phyloP scores from a whole-genome alignment of 768 basidiomycete genomes.

The Rhodotorula diobovata region DNA sequence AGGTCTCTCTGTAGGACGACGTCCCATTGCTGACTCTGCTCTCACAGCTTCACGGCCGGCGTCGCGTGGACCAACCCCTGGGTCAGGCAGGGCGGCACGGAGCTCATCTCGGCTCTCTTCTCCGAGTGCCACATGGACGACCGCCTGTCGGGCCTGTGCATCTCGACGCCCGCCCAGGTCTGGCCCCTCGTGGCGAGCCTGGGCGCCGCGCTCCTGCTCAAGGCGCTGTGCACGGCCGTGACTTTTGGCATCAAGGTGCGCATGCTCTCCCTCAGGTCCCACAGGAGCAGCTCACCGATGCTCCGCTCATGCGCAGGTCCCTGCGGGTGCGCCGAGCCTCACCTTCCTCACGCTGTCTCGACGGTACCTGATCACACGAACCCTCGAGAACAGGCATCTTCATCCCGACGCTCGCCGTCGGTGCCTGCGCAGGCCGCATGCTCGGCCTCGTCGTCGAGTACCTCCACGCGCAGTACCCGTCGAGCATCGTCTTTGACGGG shows the following conservation, averaged over 20 bases:
- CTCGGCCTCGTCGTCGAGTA: conserved; percentile 76
- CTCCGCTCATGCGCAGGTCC: background rate
- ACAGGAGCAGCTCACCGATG: too few species aligned
- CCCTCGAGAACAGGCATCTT: conserved; percentile 65
- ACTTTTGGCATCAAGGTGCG: conserved; percentile 52
- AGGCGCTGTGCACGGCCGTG: conserved; percentile 71
- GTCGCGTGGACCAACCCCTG: conserved; percentile 84
- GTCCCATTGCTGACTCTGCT: background rate
- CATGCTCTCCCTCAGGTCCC: too few species aligned
- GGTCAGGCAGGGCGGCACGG: conserved; percentile 85
- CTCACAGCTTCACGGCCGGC: conserved; percentile 57
- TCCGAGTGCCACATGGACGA: conserved; percentile 69
- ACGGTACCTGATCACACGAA: too few species aligned
- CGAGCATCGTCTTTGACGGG: conserved; percentile 58
- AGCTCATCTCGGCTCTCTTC: conserved; percentile 71
- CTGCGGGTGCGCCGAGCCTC: too few species aligned
- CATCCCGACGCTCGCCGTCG: conserved; percentile 87
- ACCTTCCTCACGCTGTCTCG: background rate
- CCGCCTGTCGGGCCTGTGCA: conserved; percentile 65
- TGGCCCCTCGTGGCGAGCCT: conserved; percentile 64
- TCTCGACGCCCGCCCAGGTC: conserved; percentile 53
- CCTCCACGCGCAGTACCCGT: conserved; percentile 62
- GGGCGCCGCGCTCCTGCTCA: conserved; percentile 72
- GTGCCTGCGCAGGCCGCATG: conserved; percentile 86
- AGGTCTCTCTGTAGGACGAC: too few species aligned